Base-by-base conservation (phyloP, 2,329 filamentous ascomycete species). In the Cercospora zeae-maydis region DNA sequence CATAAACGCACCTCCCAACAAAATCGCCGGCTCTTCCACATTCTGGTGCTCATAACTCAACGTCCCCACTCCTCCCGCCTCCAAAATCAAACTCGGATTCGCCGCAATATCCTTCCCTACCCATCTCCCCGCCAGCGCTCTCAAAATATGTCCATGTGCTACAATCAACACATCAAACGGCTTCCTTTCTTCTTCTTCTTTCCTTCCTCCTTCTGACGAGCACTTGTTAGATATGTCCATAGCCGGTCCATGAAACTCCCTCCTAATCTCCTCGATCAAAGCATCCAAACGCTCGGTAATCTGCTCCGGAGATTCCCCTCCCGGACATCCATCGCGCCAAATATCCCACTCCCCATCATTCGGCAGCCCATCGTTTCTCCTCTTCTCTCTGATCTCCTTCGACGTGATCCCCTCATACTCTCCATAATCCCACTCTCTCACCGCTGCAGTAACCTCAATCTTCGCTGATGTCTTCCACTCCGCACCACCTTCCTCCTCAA, bases 71-170 rank as follows among this genome's bases (percentile, higher is more conserved):
- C 81, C 80, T 2, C 81, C 81, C 4, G 81, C 80, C 75, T 97
- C 93, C n/a, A 97, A 79, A 65, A 96, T 81, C 74, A 97, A 86
- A 5, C 87, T 85, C 39, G 91, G 89, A 7, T 89, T 92, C 55
- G 92, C 88, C 59, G 86, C 84, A 63, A 97, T 80, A 11, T 85
- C 81, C 78, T 89, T 89, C 0, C 86, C 86, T 0, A 88, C 84
- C 93, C 93, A 97, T 33, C 92, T 83, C 81, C 93, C 91, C 6
- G 93, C 92, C 75, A 97, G 92, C 0, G 91, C 91, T 14, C 93
- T 83, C 58, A 97, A 79, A 61, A 96, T 93, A 78, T 96, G 93
- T 0, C 93, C 93, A 74, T 97, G 93, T 21, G 91, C 93, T 5
- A 97, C 91, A 54, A 96, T 82, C 24, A 93, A 76, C 16, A 93